Evolutionary conservation across 352 stramenopile species (phyloP).

Genomic region (Phytophthora podocarpi): DNA sequence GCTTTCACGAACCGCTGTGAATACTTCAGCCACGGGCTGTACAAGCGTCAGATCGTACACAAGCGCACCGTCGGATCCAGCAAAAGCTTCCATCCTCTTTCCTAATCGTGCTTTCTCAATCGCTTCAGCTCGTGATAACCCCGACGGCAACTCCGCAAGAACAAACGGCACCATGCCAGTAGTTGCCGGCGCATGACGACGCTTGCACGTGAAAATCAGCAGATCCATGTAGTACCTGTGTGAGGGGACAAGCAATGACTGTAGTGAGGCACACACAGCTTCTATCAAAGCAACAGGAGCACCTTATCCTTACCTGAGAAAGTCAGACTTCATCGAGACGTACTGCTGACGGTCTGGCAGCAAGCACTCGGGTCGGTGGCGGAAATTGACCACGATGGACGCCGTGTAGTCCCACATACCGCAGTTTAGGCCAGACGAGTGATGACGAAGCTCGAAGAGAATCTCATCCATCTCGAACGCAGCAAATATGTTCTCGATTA

Average conservation of each 20-base stretch:
- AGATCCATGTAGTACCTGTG: conserved; percentile 91
- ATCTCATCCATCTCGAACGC: conserved; percentile 98
- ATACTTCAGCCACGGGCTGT: conserved; percentile 47
- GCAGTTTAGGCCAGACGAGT: conserved; percentile 96
- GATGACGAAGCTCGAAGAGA: conserved; percentile 94
- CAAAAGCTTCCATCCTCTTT: conserved; percentile 87
- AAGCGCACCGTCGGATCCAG: conserved; percentile 94
- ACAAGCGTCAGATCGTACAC: conserved; percentile 94
- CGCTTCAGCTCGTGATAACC: conserved; percentile 58
- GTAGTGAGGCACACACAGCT: not conserved
- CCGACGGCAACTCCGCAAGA: conserved; percentile 86
- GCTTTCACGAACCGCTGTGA: conserved; percentile 8
- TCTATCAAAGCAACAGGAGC: not conserved
- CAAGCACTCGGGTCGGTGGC: conserved; percentile 76
- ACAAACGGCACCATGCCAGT: conserved; percentile 97
- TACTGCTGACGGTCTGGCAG: conserved; percentile 91
- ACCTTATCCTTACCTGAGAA: conserved; percentile 46
- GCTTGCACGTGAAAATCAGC: conserved; percentile 94
- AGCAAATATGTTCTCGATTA: conserved; percentile 97
- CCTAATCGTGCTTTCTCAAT: conserved; percentile 83
- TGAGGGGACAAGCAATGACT: not conserved
- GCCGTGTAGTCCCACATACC: conserved; percentile 98
- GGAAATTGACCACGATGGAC: conserved; percentile 95
- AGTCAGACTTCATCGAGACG: conserved; percentile 73
- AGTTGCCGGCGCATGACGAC: conserved; percentile 92